A percentile compares a stretch with the other conserved stretches of the same genome.
Evolutionary conservation across 768 basidiomycete species (phyloP).

Genomic region (Russula sp.): DNA sequence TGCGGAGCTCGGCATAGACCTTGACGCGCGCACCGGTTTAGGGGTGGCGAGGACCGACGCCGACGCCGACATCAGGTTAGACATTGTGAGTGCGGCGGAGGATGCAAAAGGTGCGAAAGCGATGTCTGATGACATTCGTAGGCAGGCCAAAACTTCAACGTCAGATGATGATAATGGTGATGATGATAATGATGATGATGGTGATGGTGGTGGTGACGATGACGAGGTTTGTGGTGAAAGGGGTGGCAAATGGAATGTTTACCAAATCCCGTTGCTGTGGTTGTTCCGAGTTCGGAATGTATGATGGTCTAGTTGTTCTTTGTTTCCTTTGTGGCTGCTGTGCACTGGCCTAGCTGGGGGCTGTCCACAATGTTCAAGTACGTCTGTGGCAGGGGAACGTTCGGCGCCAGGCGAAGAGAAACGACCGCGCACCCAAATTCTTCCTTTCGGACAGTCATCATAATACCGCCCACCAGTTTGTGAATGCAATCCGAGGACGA

Average conservation of each 20-base stretch:
- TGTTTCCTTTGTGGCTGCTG: not conserved
- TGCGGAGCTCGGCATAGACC: not conserved
- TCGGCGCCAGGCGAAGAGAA: constrained; percentile 10
- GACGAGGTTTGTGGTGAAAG: not conserved
- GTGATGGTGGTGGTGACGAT: not conserved
- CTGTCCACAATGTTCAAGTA: not conserved
- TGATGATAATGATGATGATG: too few species aligned
- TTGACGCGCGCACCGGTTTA: not conserved
- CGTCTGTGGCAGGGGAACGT: not conserved
- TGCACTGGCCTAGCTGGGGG: not conserved
- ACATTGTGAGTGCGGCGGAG: not conserved
- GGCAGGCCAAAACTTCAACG: not conserved
- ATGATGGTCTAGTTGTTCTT: not conserved
- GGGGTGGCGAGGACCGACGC: constrained; percentile 1
- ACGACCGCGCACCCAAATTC: not conserved
- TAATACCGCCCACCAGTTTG: not conserved
- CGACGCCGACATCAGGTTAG: not conserved
- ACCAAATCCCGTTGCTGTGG: not conserved
- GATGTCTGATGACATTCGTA: not conserved
- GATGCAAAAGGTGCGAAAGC: not conserved
- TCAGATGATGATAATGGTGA: not conserved
- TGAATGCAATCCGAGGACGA: too few species aligned
- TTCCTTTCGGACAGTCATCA: not conserved
- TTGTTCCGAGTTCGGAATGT: not conserved
- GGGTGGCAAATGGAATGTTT: not conserved